phyloP scores from a whole-genome alignment of 805 yeast species.

The Spathaspora boniae region DNA sequence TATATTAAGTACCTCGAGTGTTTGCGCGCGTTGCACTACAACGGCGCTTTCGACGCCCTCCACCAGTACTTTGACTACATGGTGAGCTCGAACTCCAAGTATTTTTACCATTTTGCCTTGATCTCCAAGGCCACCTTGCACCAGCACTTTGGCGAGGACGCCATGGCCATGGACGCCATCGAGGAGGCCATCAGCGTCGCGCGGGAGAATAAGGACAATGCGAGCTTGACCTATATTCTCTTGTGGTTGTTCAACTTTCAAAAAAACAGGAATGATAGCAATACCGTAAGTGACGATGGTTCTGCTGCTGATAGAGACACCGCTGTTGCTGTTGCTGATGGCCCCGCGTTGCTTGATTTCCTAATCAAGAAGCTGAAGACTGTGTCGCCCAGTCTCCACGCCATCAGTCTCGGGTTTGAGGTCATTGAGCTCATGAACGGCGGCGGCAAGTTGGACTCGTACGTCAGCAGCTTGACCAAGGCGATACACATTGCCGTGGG shows the following conservation, averaged over 20 bases:
- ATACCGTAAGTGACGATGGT: slow-evolving; percentile 38
- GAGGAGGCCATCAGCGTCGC: slow-evolving; percentile 88
- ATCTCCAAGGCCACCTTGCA: slow-evolving; percentile 70
- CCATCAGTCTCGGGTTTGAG: slow-evolving; percentile 66
- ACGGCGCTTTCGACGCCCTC: slow-evolving; percentile 46
- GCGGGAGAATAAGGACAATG: slow-evolving; percentile 73
- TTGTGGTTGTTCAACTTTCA: slow-evolving; percentile 74
- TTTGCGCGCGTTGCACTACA: slow-evolving; percentile 58
- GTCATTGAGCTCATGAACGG: slow-evolving; percentile 51
- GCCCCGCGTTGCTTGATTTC: slow-evolving; percentile 65
- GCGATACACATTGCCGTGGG: slow-evolving; percentile 53
- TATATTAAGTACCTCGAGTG: slow-evolving; percentile 61
- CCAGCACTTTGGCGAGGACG: slow-evolving; percentile 60
- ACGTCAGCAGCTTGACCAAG: slow-evolving; percentile 55
- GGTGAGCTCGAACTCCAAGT: slow-evolving; percentile 61
- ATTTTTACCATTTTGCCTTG: slow-evolving; percentile 73
- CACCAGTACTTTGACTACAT: slow-evolving; percentile 71
- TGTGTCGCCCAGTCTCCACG: slow-evolving; percentile 45
- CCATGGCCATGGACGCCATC: slow-evolving; percentile 71
- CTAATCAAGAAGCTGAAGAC: slow-evolving; percentile 51
- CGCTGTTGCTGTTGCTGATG: slow-evolving; percentile 31
- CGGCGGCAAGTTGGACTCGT: slow-evolving; percentile 48
- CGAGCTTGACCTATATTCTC: slow-evolving; percentile 66
- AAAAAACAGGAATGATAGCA: slow-evolving; percentile 59
- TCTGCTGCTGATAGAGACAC: slow-evolving; percentile 41